phyloP scores from a whole-genome alignment of 345 rosid species.

The Kernera saxatilis region DNA sequence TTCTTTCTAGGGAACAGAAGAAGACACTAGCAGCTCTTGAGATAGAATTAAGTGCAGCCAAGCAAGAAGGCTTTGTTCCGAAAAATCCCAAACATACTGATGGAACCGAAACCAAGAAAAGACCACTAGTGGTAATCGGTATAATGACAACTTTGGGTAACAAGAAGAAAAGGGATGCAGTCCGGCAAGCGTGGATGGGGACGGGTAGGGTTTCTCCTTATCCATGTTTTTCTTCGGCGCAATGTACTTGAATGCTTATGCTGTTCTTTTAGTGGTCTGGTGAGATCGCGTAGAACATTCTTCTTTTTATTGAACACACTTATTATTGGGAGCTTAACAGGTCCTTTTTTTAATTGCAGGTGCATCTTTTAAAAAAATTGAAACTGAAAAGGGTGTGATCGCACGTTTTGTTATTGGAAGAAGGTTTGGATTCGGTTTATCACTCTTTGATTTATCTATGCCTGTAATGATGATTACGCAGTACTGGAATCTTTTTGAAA shows the following conservation, averaged over 20 bases:
- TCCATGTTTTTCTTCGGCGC: too few species aligned
- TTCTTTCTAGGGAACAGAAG: conserved; percentile 65
- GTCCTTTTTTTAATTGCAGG: conserved; percentile 30
- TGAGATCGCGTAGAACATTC: background rate
- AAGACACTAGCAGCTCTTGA: conserved; percentile 69
- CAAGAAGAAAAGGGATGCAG: conserved; percentile 72
- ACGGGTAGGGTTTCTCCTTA: conserved; percentile 37
- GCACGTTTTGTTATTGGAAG: conserved; percentile 83
- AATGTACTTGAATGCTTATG: too few species aligned
- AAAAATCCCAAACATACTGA: conserved; percentile 32
- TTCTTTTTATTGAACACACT: background rate
- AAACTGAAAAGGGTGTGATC: conserved; percentile 68
- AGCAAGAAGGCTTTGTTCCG: conserved; percentile 56
- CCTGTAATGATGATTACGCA: background rate
- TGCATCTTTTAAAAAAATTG: conserved; percentile 49
- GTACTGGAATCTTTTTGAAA: background rate
- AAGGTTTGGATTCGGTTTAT: conserved; percentile 46
- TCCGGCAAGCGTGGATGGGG: conserved; percentile 95
- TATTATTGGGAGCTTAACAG: background rate
- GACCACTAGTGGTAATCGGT: conserved; percentile 67
- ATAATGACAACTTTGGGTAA: conserved; percentile 67
- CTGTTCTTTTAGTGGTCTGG: background rate
- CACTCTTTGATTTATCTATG: background rate
- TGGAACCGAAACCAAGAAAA: conserved; percentile 40
- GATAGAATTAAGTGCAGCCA: conserved; percentile 61